Evolutionary conservation across 2,329 filamentous ascomycete genomes (phyloP).

Genomic region (Phialocephala sp.): DNA sequence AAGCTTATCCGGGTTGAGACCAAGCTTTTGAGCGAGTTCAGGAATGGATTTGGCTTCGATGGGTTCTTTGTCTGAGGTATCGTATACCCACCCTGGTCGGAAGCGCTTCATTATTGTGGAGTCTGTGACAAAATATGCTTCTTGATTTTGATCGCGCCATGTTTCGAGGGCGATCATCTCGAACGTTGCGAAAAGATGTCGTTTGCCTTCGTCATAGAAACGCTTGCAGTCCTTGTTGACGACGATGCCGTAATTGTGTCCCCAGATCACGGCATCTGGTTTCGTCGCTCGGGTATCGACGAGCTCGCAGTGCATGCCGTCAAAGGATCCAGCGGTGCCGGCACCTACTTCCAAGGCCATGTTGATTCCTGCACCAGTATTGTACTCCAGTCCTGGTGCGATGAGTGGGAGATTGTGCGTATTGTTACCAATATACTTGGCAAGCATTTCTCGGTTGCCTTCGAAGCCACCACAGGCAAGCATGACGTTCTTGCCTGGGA

Average conservation of each 20-base stretch:
- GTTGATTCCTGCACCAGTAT: constrained; percentile 46
- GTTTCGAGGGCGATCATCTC: constrained; percentile 43
- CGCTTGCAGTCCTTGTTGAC: constrained; percentile 48
- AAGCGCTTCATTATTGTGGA: constrained; percentile 49
- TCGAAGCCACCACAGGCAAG: constrained; percentile 50
- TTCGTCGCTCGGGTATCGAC: constrained; percentile 49
- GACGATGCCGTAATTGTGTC: constrained; percentile 51
- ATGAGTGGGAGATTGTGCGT: constrained; percentile 49
- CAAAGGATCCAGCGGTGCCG: constrained; percentile 47
- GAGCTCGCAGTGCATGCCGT: constrained; percentile 50
- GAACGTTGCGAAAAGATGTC: constrained; percentile 50
- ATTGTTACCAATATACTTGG: constrained; percentile 47
- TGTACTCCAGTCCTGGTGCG: constrained; percentile 48
- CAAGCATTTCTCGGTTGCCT: constrained; percentile 49
- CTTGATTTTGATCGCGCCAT: constrained; percentile 49
- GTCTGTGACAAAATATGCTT: constrained; percentile 50
- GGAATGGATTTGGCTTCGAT: constrained; percentile 48
- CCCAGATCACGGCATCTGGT: constrained; percentile 37
- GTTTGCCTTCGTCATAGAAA: constrained; percentile 47
- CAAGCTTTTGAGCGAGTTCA: constrained; percentile 47
- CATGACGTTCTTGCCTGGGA: constrained; percentile 41
- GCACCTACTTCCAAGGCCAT: constrained; percentile 50
- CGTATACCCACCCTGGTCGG: constrained; percentile 50
- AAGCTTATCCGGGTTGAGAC: constrained; percentile 44
- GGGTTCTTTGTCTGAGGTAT: constrained; percentile 49